Percentiles rank a stretch among this genome's conserved stretches.
Evolutionary conservation across 139 green algal genomes (phyloP).

Genomic region (Chlamydomonas eustigma): DNA sequence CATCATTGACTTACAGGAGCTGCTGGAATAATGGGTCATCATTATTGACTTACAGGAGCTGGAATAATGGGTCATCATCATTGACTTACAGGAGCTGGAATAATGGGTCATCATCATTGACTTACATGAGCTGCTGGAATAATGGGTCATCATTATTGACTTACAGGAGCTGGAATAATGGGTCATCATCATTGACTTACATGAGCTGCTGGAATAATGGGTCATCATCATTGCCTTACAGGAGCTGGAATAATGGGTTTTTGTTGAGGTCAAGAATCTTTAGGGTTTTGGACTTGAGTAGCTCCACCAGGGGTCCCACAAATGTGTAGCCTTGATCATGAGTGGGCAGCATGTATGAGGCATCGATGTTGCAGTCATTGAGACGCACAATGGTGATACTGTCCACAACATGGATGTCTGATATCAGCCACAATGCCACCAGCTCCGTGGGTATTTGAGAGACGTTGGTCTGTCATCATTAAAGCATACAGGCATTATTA

Average conservation of each 20-base stretch:
- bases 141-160: too few relatives aligned
- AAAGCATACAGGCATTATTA: too few relatives aligned
- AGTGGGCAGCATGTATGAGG: background rate
- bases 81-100: too few relatives aligned
- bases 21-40: background rate
- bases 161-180: too few relatives aligned
- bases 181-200: too few relatives aligned
- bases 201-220: background rate
- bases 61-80: background rate
- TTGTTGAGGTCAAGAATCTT: background rate
- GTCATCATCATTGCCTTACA: background rate
- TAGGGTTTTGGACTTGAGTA: background rate
- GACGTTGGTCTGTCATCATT: background rate
- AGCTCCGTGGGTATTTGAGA: background rate
- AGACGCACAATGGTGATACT: background rate
- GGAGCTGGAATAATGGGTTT: background rate
- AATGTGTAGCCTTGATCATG: background rate
- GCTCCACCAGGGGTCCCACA: background rate
- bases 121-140: too few relatives aligned
- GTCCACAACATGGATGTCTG: background rate
- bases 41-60: background rate
- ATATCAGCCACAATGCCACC: background rate
- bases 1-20: background rate
- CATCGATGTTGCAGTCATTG: background rate
- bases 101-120: too few relatives aligned